Evolutionary conservation across 192 early-diverging fungal species (phyloP).

Genomic region (Coemansia sp.): DNA sequence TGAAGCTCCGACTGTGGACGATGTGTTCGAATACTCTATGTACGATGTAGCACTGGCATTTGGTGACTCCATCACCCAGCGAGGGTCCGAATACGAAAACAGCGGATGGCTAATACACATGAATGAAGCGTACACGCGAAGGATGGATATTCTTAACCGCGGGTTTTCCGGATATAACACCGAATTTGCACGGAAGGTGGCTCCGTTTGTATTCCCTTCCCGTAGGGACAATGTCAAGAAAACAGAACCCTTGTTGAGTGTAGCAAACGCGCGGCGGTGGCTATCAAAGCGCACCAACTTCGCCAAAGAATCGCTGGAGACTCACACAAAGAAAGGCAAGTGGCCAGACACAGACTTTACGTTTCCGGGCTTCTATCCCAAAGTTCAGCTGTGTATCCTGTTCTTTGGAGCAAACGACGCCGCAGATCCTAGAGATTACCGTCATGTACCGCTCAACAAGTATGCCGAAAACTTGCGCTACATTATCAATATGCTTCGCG

Average conservation of each 20-base stretch:
- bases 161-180: slow-evolving; percentile 84
- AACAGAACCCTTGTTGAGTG: not conserved
- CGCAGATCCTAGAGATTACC: slow-evolving; percentile 41
- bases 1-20: not conserved
- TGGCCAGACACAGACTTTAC: slow-evolving; percentile 3
- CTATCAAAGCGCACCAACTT: not conserved
- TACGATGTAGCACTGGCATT: slow-evolving; percentile 39
- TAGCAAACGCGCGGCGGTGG: too few species aligned
- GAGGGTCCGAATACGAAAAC: slow-evolving; percentile 21
- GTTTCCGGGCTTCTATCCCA: not conserved
- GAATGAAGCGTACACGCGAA: slow-evolving; percentile 62
- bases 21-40: not conserved
- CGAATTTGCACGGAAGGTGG: slow-evolving; percentile 57
- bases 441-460: slow-evolving; percentile 62
- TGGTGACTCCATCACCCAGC: slow-evolving; percentile 48
- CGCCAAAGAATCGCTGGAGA: not conserved
- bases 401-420: slow-evolving; percentile 88
- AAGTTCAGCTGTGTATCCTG: slow-evolving; percentile 48
- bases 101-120: slow-evolving; percentile 58
- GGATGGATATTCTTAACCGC: slow-evolving; percentile 74
- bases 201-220: slow-evolving; percentile 55
- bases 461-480: slow-evolving; percentile 63
- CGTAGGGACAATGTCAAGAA: not conserved
- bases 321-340: not conserved
- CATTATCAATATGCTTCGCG: slow-evolving; percentile 60